Evolutionary conservation across 1,284 basidiomycete genomes (phyloP).

Genomic region (Cutaneotrichosporon cyanovorans): DNA sequence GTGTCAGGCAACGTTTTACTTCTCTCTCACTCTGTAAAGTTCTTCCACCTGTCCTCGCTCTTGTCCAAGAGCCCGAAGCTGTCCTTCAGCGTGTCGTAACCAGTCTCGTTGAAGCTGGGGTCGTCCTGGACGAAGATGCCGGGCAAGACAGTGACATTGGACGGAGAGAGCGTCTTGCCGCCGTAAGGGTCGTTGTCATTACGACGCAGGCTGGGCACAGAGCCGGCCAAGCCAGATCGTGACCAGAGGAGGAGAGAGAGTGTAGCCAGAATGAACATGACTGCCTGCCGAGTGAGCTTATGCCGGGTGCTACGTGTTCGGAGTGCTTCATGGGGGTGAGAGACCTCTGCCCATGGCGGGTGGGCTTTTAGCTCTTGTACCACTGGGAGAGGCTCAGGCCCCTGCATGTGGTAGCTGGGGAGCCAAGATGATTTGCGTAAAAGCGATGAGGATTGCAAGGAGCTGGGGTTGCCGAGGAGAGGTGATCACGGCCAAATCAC

Average conservation of each 20-base stretch:
- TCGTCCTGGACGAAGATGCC: slow-evolving; percentile 20
- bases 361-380: too few species aligned
- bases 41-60: slow-evolving; percentile 18
- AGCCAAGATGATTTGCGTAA: too few species aligned
- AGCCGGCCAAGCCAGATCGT: neutral
- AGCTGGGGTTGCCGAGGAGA: too few species aligned
- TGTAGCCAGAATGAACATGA: too few species aligned
- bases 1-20: neutral
- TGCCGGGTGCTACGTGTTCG: too few species aligned
- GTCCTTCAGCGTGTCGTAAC: slow-evolving; percentile 27
- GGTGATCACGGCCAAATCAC: too few species aligned
- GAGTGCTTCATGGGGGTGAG: too few species aligned
- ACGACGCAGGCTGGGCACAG: neutral
- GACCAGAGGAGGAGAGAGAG: neutral
- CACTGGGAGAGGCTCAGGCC: too few species aligned
- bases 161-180: slow-evolving; percentile 19
- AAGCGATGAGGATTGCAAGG: too few species aligned
- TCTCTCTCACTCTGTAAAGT: slow-evolving; percentile 14
- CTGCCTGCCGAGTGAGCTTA: too few species aligned
- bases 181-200: slow-evolving; percentile 1
- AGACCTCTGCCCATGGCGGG: too few species aligned
- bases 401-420: too few species aligned
- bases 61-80: slow-evolving; percentile 37
- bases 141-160: slow-evolving; percentile 22
- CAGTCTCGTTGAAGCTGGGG: slow-evolving; percentile 15